Evolutionary conservation across 192 early-diverging fungal genomes (phyloP).

Genomic region (Chytriomyces sp.): DNA sequence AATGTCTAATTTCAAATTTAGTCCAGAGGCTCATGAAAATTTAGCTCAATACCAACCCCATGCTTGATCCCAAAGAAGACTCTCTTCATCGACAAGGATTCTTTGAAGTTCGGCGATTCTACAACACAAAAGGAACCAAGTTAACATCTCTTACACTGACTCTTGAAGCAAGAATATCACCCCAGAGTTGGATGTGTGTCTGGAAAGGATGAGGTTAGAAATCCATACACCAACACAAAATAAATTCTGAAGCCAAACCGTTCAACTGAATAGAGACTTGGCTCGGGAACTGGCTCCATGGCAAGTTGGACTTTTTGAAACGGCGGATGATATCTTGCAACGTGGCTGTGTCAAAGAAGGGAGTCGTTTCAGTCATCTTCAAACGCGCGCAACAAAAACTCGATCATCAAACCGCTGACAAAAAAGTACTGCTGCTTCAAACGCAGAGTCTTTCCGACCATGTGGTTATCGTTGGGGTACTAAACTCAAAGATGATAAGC

Average conservation of each 20-base stretch:
- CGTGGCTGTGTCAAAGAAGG: background rate
- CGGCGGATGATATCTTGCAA: slow-evolving; percentile 74
- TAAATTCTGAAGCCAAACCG: slow-evolving; percentile 43
- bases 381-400: slow-evolving; percentile 56
- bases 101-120: slow-evolving; percentile 89
- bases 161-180: too few relatives aligned
- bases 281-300: slow-evolving; percentile 88
- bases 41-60: slow-evolving; percentile 65
- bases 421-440: slow-evolving; percentile 99
- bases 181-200: slow-evolving; percentile 94
- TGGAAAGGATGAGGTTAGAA: slow-evolving; percentile 16
- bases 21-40: background rate
- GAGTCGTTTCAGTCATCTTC: background rate
- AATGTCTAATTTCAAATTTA: slow-evolving; percentile 40
- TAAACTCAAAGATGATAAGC: too few relatives aligned
- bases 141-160: too few relatives aligned
- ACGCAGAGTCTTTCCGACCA: slow-evolving; percentile 93
- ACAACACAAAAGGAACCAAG: too few relatives aligned
- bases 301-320: slow-evolving; percentile 85
- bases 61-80: slow-evolving; percentile 90
- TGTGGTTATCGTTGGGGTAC: slow-evolving; percentile 99
- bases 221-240: background rate
- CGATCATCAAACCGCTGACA: slow-evolving; percentile 75
- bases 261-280: slow-evolving; percentile 97
- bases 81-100: slow-evolving; percentile 90